Base-by-base conservation (phyloP, 2,329 filamentous ascomycete genomes). In the Trichothecium sympodiale region DNA sequence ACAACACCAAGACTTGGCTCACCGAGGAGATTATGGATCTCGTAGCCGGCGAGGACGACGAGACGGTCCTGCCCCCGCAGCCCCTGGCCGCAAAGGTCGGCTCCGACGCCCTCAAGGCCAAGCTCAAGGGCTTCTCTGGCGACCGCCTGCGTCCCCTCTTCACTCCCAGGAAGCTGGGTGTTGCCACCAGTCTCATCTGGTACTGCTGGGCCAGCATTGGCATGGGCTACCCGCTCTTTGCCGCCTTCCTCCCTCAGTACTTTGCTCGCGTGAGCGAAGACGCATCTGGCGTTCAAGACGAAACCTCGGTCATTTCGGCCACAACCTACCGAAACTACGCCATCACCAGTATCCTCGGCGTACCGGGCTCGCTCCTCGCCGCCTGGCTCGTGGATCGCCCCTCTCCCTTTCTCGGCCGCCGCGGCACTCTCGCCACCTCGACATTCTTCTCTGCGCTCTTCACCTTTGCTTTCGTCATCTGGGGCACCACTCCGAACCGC, bases 181-280 rank as follows among this genome's bases (percentile, higher is more conserved):
- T 62, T 35, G 65, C 70, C 28, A 77, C 72, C 1, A 48, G 44
- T 4, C 58, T 77, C 16, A 64, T 89, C 33, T 87, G 82, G 82
- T 83, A 87, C 56, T 78, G 77, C 53, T 93, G 85, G 85, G 69
- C 78, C 0, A 79, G 75, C 12, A 88, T 93, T 45, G 85, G 85
- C 40, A 82, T 93, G 75, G 84, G 79, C 3, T 93, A 89, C 50
- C 85, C 84, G 1, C 71, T 94, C 2, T 94, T 89, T 70, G 91
- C 91, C 56, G 81, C 83, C 35, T 93, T 93, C 59, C 68, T 94
- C n/a, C 86, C 86, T 1, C 83, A 91, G 46, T 91, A 91, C 51
- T 74, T 93, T 40, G 73, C 77, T 17, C 56, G 50, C 26, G 71
- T 76, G 38, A 69, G 74, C 17, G 59, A 59, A 25, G 63, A 44